Base-by-base conservation (phyloP, 208 protist genomes). In the Acanthamoeba healyi region DNA sequence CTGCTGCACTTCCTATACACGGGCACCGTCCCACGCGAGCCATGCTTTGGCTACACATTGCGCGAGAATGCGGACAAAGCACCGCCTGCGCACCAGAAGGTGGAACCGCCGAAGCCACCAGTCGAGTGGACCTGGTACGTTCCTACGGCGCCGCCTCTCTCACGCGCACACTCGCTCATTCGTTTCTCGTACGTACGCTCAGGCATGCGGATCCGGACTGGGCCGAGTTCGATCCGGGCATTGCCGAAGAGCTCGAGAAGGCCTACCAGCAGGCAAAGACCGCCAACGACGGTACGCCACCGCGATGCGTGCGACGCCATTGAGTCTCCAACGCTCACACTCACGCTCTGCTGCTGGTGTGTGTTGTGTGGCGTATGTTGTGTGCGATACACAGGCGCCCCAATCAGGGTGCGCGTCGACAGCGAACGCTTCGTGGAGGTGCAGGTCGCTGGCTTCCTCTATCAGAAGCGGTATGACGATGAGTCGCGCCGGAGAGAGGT, bases 401-500 rank as follows among this genome's bases (percentile, higher is more conserved):
- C 72, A 6, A 26, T 51, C 42, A 9, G 72, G 14, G 72, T 82
- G 7, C 36, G 10, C 5, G 42, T 82, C 36, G 72, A 82, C 38
- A 54, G 22, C 10, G 72, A 82, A 42, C 72, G 72, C 6, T 82
- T 82, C 38, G 72, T 82, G 38, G 72, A 82, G 24, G 38, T 82
- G 42, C 61, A 15, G 9, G 42, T 7, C 24, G n/a, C 42, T 42
- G 42, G 6, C n/a, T n/a, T n/a, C n/a, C 24, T 38, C 24, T 51
- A 82, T 15, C 72, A 82, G n/a, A 42, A 51, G 34, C 72, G 72
- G 12, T 82, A 82, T 26, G 72, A 82, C n/a, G 72, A 82, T 29
- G 72, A 82, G 38, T 82, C 72, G 17, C 72, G 72, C 17, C 42
- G 26, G 38, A 6, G 72, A 15, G n/a, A 12, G 9, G 72, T 82